Base-by-base conservation (phyloP, 139 green algal species). In the Chlorella sp. region DNA sequence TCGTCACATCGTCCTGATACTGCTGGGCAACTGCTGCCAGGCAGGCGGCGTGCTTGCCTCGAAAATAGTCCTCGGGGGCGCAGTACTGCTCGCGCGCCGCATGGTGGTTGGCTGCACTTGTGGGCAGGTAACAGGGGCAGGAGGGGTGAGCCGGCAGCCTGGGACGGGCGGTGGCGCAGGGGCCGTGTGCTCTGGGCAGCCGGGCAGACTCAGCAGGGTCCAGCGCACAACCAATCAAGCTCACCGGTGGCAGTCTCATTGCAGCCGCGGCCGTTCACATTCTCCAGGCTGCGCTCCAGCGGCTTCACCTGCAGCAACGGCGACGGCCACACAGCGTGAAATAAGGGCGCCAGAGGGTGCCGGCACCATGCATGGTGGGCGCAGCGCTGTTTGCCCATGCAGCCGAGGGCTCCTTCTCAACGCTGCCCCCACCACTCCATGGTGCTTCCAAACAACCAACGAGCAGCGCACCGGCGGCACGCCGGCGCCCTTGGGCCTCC, bases 61-160 rank as follows among this genome's bases (percentile, higher is more conserved):
- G 30, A 16, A 60, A 83, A 41, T 74, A 83, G 8, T 83, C 54
- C 44, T 17, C 41, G 6, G 43, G 58, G 9, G 74, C 77, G 40
- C 77, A 83, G 58, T 83, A 83, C 77, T 73, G 77, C 60, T 83
- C 77, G 13, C 77, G 30, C 11, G 77, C 77, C 30, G 56, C 64
- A 5, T 41, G 72, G 26, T 40, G n/a, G 43, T 40, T 60, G 43
- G 30, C 72, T 78, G 72, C 43, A 41, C 4, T 54, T 7, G 8
- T 7, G 46, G 7, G 13, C 38, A 54, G 65, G 65, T 36, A 11
- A 22, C 34, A 1, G 22, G 40, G 17, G 6, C 0, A 76, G 69
- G 2, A 34, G 40, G 0, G 69, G 40, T n/a, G 68, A 48, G n/a
- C n/a, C n/a, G 36, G 36, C 19, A n/a, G 19, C 19, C 13, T n/a